Percentiles rank a stretch among this genome's conserved stretches.
Evolutionary conservation across 148 eudicot genomes (phyloP).

Genomic region (Arctostaphylos glauca): DNA sequence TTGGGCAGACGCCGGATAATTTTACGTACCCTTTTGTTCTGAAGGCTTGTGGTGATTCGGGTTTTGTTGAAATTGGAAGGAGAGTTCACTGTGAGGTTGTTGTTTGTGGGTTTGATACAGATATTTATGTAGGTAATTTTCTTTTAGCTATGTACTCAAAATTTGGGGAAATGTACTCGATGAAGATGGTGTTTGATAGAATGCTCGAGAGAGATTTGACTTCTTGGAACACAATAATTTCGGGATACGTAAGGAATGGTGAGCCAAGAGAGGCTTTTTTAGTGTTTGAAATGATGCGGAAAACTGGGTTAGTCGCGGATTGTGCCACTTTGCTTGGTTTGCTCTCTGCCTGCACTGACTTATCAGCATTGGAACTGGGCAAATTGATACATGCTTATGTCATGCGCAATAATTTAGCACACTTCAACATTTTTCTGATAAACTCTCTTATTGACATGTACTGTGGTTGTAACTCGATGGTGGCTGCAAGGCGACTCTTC

Average conservation of each 20-base stretch:
- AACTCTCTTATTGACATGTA: constrained; percentile 22
- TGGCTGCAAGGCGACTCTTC: constrained; percentile 29
- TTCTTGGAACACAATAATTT: constrained; percentile 32
- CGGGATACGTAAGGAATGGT: constrained; percentile 29
- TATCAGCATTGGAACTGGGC: constrained; percentile 7
- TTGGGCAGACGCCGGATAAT: constrained; percentile 28
- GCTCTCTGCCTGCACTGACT: constrained; percentile 20
- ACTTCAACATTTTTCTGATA: constrained; percentile 12
- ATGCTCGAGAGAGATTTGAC: constrained; percentile 34
- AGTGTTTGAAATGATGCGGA: constrained; percentile 14
- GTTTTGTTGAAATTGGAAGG: constrained; percentile 23
- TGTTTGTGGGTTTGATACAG: constrained; percentile 28
- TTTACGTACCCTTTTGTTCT: constrained; percentile 36
- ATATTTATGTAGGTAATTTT: constrained; percentile 32
- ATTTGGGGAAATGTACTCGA: constrained; percentile 20
- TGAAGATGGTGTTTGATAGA: constrained; percentile 36
- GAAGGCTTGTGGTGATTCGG: constrained; percentile 36
- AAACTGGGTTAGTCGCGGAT: constrained; percentile 15
- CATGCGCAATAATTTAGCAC: constrained; percentile 1
- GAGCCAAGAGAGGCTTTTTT: constrained; percentile 13
- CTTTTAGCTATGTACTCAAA: constrained; percentile 24
- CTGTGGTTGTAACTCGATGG: constrained; percentile 24
- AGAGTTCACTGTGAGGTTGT: constrained; percentile 31
- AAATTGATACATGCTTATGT: constrained; percentile 17
- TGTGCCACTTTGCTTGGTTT: constrained; percentile 29